Evolutionary conservation across 345 rosid species (phyloP).

Genomic region (Eucalyptus cloeziana): DNA sequence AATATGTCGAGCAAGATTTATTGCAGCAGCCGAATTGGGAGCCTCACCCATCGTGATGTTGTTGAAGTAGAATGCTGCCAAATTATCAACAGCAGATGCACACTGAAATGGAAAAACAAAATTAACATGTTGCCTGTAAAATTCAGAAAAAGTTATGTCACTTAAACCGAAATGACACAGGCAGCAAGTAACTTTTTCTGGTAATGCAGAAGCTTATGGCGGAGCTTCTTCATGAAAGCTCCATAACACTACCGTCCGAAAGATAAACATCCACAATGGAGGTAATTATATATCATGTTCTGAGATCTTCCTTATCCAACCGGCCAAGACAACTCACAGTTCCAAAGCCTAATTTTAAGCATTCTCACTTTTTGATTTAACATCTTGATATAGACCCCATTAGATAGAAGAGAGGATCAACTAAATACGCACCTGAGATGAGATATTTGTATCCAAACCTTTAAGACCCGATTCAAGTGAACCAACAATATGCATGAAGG

Average conservation of each 20-base stretch:
- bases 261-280: neutral
- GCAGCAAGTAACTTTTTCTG: neutral
- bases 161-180: neutral
- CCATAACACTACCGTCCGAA: neutral
- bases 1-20: constrained; percentile 75
- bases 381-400: neutral
- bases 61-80: constrained; percentile 93
- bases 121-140: neutral
- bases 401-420: neutral
- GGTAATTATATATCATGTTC: neutral
- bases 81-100: constrained; percentile 92
- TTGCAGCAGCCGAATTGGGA: constrained; percentile 62
- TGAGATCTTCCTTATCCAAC: neutral
- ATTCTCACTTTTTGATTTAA: neutral
- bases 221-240: neutral
- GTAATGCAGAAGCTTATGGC: neutral
- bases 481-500: constrained; percentile 85
- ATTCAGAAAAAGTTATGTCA: neutral
- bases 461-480: constrained; percentile 97
- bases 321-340: neutral
- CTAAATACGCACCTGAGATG: constrained; percentile 63
- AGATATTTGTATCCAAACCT: constrained; percentile 85
- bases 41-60: constrained; percentile 95
- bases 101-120: constrained; percentile 39
- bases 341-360: neutral